Base-by-base conservation (phyloP, 169 alveolate genomes). In the Plasmodium ovale region DNA sequence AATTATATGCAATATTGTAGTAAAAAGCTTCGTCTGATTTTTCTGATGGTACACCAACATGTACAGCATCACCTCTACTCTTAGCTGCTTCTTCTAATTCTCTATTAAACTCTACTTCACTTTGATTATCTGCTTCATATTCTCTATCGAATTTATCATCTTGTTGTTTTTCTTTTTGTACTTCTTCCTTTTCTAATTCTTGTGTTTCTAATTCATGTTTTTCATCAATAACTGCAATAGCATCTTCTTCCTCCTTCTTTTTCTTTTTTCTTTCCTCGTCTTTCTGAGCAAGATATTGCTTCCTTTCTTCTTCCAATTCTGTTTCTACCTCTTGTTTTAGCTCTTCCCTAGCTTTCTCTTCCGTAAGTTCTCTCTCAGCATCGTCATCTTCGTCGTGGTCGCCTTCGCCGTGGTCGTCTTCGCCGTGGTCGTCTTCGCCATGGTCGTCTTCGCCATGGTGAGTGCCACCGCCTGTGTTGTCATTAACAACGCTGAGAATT, bases 131-230 rank as follows among this genome's bases (percentile, higher is more conserved):
- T 49, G 1, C 33, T 82, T 21, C 54, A 79, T 79, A 42, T 12
- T 79, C 51, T 16, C 21, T 51, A 33, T 79, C 84, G 33, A 35
- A 51, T 64, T 49, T 5, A 33, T 33, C 72, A 65, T 79, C 79
- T 37, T 79, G 84, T 14, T 9, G 7, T 33, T 44, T 54, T 65
- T 79, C 89, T 27, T 29, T 21, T 49, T 2, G 23, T 47, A 9
- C 56, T 27, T 79, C 89, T 33, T 79, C 70, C 37, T 65, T 44
- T 79, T 62, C 89, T 62, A 65, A 62, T 33, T 64, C 5, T 16
- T 67, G 53, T 37, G 82, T 65, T 56, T 62, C 71, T 59, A 51
- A 19, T 65, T 79, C 89, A 25, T 79, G 70, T 49, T 79, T 44
- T 49, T 4, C 35, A 10, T 79, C 72, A 10, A 25, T 53, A 0